Base-by-base conservation (phyloP, 345 rosid genomes). In the Aurinia saxatilis region DNA sequence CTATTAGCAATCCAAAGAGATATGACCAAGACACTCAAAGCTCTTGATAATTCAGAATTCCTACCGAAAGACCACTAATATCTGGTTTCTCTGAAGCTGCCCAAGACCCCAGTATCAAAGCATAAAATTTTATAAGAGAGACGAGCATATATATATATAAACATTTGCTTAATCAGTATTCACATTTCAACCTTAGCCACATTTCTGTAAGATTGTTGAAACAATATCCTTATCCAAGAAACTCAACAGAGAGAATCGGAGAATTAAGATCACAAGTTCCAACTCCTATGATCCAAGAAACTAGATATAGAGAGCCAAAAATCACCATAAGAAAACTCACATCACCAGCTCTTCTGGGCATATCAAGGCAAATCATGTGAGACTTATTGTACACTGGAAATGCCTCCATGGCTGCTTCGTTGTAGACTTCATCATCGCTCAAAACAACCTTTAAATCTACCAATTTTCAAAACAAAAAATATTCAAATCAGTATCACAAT, bases 341-440 rank as follows among this genome's bases (percentile, higher is more conserved):
- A 70, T 93, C 96, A 39, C 90, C 96, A 30, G 70, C 68, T 12
- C 82, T 47, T 36, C 73, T 55, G 14, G 95, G 89, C 76, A 93
- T 76, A 67, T 81, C 86, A 39, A 93, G 92, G 80, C 81, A 82
- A 73, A 93, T 84, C 92, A 93, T 70, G 76, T 90, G 97, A 73
- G 92, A 75, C 71, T 93, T 90, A 75, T 87, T 90, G 70, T 87
- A 93, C 12, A 76, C 40, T 30, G 99, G 88, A 66, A 90, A 93
- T 10, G 96, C 86, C 61, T 93, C 96, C 40, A 69, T 70, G 9
- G 90, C 90, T n/a, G 96, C 95, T 57, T 85, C 95, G 3, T 78
- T 63, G 57, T 80, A 93, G 34, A 83, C 87, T 35, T 67, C 66
- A 14, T 86, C 92, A 54, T 84, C 87, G 55, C 78, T 77, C 70